A percentile compares a stretch with the other conserved stretches of the same genome.
Conservation (phyloP, 352 stramenopile genomes). For the Globisporangium acanthophoron region DNA sequence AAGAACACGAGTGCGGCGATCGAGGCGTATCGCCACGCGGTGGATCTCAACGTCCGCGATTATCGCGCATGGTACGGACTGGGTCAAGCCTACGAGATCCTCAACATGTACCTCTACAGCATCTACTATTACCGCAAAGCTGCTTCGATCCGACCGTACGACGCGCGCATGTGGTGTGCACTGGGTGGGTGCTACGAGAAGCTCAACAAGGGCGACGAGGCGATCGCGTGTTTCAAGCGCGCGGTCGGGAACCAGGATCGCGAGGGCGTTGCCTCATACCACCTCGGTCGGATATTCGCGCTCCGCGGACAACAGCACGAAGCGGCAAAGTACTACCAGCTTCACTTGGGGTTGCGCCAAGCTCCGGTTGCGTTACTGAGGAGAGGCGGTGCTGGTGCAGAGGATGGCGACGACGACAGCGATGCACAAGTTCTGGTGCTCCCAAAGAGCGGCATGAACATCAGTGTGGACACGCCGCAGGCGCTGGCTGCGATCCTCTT, state of each 20-base stretch:
- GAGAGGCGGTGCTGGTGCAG: neutral
- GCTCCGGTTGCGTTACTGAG: slow-evolving; percentile 7
- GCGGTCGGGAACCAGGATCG: slow-evolving; percentile 72
- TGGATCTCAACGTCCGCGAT: slow-evolving; percentile 91
- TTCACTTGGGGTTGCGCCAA: slow-evolving; percentile 52
- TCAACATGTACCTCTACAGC: slow-evolving; percentile 98
- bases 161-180: slow-evolving; percentile 98
- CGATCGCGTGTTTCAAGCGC: slow-evolving; percentile 68
- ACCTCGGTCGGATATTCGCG: slow-evolving; percentile 56
- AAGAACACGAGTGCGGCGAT: slow-evolving; percentile 97
- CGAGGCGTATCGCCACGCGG: slow-evolving; percentile 93
- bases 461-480: slow-evolving; percentile 60
- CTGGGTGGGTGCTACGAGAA: slow-evolving; percentile 87
- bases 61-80: slow-evolving; percentile 98
- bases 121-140: slow-evolving; percentile 99
- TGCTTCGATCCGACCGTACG: slow-evolving; percentile 92
- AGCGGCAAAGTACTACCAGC: slow-evolving; percentile 67
- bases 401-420: neutral
- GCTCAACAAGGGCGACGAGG: slow-evolving; percentile 60
- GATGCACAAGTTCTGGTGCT: slow-evolving; percentile 8
- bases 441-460: slow-evolving; percentile 19
- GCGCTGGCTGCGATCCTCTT: slow-evolving; percentile 62
- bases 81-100: slow-evolving; percentile 97
- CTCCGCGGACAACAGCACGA: slow-evolving; percentile 42
- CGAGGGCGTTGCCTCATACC: slow-evolving; percentile 69